Evolutionary conservation across 305 asterid genomes (phyloP).

Genomic region (Ilex paraguariensis): DNA sequence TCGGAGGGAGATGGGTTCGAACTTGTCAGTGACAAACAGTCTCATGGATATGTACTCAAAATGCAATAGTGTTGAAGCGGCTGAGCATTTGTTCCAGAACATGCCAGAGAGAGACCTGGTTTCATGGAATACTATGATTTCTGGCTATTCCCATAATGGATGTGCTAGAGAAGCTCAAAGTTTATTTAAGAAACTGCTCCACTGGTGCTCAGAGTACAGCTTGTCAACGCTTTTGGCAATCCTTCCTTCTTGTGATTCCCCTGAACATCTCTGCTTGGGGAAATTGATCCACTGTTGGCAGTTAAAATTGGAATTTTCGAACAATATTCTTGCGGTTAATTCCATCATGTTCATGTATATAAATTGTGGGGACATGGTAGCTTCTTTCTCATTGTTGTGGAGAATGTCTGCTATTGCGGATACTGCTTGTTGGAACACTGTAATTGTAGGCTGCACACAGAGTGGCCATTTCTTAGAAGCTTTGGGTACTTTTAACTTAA

Average conservation of each 20-base stretch:
- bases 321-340: conserved; percentile 36
- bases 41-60: conserved; percentile 56
- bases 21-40: conserved; percentile 38
- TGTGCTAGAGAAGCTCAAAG: conserved; percentile 37
- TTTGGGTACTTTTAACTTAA: conserved; percentile 41
- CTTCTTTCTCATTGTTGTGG: conserved; percentile 44
- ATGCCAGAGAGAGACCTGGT: conserved; percentile 50
- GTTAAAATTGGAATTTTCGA: conserved; percentile 47
- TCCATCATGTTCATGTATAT: conserved; percentile 61
- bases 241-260: conserved; percentile 53
- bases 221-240: conserved; percentile 57
- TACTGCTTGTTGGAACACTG: conserved; percentile 57
- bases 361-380: conserved; percentile 34
- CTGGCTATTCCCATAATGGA: conserved; percentile 51
- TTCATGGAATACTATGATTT: conserved; percentile 64
- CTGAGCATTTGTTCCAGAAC: conserved; percentile 33
- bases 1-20: conserved; percentile 39
- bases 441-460: conserved; percentile 56
- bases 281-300: conserved; percentile 56
- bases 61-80: conserved; percentile 29
- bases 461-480: conserved; percentile 44
- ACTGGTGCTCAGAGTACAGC: conserved; percentile 27
- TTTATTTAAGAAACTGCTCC: conserved; percentile 45
- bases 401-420: conserved; percentile 24
- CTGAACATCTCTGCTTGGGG: conserved; percentile 39